Evolutionary conservation across 139 green algal species (phyloP).

Genomic region (Pleodorina starrii): DNA sequence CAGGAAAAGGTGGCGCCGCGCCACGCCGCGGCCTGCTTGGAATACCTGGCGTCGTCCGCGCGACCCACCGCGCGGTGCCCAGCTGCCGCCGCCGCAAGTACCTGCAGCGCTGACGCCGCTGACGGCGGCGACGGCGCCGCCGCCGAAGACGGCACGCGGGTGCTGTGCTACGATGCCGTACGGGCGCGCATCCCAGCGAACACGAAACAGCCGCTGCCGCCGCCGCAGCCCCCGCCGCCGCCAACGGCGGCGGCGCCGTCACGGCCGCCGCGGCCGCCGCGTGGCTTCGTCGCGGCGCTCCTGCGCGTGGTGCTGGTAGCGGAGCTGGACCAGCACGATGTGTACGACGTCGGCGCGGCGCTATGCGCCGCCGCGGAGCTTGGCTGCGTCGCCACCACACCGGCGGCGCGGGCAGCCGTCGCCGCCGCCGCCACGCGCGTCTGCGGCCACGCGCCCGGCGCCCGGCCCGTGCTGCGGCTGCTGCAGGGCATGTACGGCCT

Average conservation of each 20-base stretch:
- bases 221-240: neutral
- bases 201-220: neutral
- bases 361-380: slow-evolving; percentile 17
- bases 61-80: neutral
- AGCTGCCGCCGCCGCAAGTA: neutral
- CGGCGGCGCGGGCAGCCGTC: neutral
- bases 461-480: neutral
- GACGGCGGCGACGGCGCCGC: neutral
- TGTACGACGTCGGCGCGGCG: neutral
- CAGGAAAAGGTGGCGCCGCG: neutral
- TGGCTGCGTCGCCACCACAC: neutral
- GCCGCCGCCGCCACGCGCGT: neutral
- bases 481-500: neutral
- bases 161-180: neutral
- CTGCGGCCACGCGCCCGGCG: neutral
- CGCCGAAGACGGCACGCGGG: neutral
- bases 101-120: neutral
- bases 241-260: neutral
- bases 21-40: slow-evolving; percentile 11
- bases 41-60: neutral
- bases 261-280: neutral
- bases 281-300: neutral
- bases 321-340: neutral
- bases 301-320: neutral
- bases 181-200: neutral